phyloP scores from a whole-genome alignment of 1,139 yeast species.

The Meyerozyma smithsonii region DNA sequence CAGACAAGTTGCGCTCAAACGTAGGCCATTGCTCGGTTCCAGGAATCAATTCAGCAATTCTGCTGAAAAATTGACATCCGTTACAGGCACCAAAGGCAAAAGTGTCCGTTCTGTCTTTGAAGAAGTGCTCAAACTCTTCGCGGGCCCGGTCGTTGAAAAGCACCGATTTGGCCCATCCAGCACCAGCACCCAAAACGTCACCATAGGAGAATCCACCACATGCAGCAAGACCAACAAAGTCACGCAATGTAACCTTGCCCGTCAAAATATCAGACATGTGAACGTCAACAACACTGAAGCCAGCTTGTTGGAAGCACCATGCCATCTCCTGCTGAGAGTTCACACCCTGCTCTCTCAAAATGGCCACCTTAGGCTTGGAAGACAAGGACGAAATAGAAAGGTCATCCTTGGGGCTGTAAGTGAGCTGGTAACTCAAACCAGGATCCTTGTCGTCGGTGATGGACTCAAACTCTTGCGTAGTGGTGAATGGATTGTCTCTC shows the following conservation, averaged over 20 bases:
- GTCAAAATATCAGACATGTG: constrained; percentile 91
- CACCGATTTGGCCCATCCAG: constrained; percentile 99
- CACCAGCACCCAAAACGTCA: constrained; percentile 98
- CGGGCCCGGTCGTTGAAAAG: constrained; percentile 77
- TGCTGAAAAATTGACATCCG: constrained; percentile 95
- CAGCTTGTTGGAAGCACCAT: constrained; percentile 92
- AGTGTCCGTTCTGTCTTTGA: constrained; percentile 82
- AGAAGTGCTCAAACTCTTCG: constrained; percentile 70
- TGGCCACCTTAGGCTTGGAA: constrained; percentile 82
- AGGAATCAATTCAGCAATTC: constrained; percentile 84
- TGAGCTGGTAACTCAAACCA: constrained; percentile 78
- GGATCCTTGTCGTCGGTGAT: constrained; percentile 83
- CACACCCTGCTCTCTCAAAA: constrained; percentile 97
- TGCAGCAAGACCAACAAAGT: constrained; percentile 92
- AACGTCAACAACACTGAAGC: constrained; percentile 88
- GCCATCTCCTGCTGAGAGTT: constrained; percentile 99
- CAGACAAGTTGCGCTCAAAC: constrained; percentile 86
- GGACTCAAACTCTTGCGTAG: constrained; percentile 76
- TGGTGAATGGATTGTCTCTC: constrained; percentile 90
- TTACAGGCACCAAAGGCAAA: constrained; percentile 99
- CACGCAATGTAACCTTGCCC: constrained; percentile 68
- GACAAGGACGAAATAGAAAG: constrained; percentile 21
- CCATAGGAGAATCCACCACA: constrained; percentile 99
- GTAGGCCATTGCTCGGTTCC: constrained; percentile 97
- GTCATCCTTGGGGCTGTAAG: constrained; percentile 50